Evolutionary conservation across 2,329 filamentous ascomycete genomes (phyloP).

Genomic region (Colletotrichum orchidophilum): DNA sequence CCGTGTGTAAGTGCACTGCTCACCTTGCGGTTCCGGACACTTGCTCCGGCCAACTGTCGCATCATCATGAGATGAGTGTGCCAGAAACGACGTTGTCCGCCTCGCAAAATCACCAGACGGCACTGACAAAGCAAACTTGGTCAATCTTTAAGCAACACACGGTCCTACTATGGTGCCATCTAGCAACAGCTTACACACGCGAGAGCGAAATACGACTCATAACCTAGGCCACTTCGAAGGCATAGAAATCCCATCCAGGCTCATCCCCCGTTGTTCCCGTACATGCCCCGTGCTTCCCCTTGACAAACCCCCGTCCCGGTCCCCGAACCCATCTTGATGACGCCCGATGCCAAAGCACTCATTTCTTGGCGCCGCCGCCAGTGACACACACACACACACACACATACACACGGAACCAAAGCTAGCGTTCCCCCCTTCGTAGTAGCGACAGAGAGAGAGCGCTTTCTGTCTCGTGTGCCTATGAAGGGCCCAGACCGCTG

Average conservation of each 20-base stretch:
- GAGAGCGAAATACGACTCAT: neutral
- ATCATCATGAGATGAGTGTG: slow-evolving; percentile 27
- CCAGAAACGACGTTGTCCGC: slow-evolving; percentile 11
- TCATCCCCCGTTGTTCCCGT: neutral
- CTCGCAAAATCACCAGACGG: slow-evolving; percentile 9
- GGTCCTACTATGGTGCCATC: neutral
- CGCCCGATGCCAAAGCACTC: slow-evolving; percentile 18
- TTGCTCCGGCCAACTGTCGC: slow-evolving; percentile 25
- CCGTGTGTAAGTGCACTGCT: slow-evolving; percentile 7
- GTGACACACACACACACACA: slow-evolving; percentile 13
- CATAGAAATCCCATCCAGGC: slow-evolving; percentile 5
- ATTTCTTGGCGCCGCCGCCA: slow-evolving; percentile 11
- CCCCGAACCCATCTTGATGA: slow-evolving; percentile 7
- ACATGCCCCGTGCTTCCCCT: neutral
- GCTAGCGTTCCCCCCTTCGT: neutral
- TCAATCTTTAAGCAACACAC: neutral
- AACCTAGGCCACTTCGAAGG: neutral
- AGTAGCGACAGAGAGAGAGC: too few species aligned
- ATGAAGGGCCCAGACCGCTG: neutral
- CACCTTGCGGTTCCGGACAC: slow-evolving; percentile 7
- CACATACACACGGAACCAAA: slow-evolving; percentile 1
- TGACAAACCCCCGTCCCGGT: neutral
- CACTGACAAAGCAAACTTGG: neutral
- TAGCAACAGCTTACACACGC: neutral
- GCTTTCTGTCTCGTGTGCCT: neutral